Conservation (phyloP, 2,329 filamentous ascomycete species). For the Aspergillus pseudoterreus region DNA sequence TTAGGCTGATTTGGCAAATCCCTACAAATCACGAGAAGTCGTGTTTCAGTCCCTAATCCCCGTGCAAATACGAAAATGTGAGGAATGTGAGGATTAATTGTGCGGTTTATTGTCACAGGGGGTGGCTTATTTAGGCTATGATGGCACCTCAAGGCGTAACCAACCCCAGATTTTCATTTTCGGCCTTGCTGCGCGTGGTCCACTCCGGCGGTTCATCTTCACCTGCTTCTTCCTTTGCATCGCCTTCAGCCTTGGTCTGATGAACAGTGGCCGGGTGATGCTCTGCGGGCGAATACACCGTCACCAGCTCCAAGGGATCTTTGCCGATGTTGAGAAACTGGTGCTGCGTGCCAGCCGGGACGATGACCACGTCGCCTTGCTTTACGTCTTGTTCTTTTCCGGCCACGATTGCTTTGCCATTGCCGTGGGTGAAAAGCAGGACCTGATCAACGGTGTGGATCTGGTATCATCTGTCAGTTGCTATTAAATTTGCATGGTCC, state of each 20-base stretch:
- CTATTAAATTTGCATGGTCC: background rate
- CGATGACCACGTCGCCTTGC: slow-evolving; percentile 57
- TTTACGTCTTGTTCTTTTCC: slow-evolving; percentile 56
- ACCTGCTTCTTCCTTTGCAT: slow-evolving; percentile 59
- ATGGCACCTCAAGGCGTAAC: slow-evolving; percentile 30
- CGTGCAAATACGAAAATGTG: too few species aligned
- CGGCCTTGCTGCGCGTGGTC: slow-evolving; percentile 53
- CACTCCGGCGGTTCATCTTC: slow-evolving; percentile 60
- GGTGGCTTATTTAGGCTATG: background rate
- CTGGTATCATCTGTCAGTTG: slow-evolving; percentile 9
- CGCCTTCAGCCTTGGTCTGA: slow-evolving; percentile 60
- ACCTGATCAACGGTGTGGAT: slow-evolving; percentile 61
- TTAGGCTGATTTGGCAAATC: too few species aligned
- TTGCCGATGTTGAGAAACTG: slow-evolving; percentile 62
- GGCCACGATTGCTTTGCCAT: slow-evolving; percentile 55
- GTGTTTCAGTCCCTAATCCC: too few species aligned
- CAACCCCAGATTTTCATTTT: slow-evolving; percentile 55
- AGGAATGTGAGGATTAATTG: too few species aligned
- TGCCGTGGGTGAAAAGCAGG: slow-evolving; percentile 60
- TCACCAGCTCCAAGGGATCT: slow-evolving; percentile 58
- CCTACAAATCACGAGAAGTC: too few species aligned
- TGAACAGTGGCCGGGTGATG: slow-evolving; percentile 59
- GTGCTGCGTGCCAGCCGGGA: slow-evolving; percentile 63
- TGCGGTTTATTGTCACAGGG: too few species aligned
- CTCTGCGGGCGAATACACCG: slow-evolving; percentile 61